phyloP scores from a whole-genome alignment of 805 yeast species.

The Barnettozyma populi region DNA sequence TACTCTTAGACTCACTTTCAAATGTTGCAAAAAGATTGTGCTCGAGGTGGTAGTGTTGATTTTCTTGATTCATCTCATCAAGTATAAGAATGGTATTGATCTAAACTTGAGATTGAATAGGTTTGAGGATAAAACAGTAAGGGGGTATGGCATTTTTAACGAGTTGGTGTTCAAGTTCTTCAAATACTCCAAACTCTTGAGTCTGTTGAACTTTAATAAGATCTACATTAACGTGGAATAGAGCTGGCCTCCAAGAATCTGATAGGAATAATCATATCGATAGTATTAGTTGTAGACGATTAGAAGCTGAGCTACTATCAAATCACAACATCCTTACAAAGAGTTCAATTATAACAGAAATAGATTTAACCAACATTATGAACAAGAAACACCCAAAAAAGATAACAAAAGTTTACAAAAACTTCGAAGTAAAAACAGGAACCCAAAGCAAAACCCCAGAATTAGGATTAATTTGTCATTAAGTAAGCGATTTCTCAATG shows the following conservation, averaged over 20 bases:
- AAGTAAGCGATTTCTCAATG: conserved; percentile 18
- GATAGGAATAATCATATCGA: not conserved
- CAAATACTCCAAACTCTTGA: conserved; percentile 11
- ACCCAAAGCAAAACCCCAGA: not conserved
- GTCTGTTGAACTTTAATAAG: conserved; percentile 16
- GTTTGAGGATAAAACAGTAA: conserved; percentile 1
- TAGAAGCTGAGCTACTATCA: too few species aligned
- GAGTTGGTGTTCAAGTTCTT: conserved; percentile 13
- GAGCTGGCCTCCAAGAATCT: conserved; percentile 1
- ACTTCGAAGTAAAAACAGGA: not conserved
- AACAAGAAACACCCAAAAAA: not conserved
- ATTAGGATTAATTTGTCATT: not conserved
- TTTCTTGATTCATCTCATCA: conserved; percentile 18
- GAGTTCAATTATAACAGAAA: not conserved
- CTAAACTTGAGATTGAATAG: conserved; percentile 7
- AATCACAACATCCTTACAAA: too few species aligned
- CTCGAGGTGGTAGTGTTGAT: conserved; percentile 18
- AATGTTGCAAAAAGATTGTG: conserved; percentile 13
- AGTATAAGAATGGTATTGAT: conserved; percentile 19
- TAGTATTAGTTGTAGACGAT: too few species aligned
- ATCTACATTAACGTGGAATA: conserved; percentile 19
- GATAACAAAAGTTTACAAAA: not conserved
- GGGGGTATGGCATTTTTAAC: conserved; percentile 7
- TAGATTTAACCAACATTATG: not conserved
- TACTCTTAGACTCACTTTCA: conserved; percentile 7